A percentile compares a stretch with the other conserved stretches of the same genome.
Evolutionary conservation across 2,329 filamentous ascomycete species (phyloP).

Genomic region (Botrytis elliptica): DNA sequence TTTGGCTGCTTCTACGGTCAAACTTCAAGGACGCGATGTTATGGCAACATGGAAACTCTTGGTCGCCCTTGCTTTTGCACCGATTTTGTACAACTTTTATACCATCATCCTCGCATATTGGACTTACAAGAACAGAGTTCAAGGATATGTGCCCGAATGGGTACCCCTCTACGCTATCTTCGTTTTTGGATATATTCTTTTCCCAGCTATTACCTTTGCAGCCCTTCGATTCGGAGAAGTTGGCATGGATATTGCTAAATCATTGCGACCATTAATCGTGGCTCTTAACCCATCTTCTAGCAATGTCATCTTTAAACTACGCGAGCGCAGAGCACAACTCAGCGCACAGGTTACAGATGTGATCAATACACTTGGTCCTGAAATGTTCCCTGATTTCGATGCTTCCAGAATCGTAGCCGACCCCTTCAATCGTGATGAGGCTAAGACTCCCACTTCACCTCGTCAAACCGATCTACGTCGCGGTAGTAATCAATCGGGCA

Average conservation of each 20-base stretch:
- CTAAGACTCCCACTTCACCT: constrained; percentile 31
- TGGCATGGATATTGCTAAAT: constrained; percentile 99
- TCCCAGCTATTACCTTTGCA: constrained; percentile 86
- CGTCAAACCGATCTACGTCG: constrained; percentile 36
- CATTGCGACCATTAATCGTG: constrained; percentile 79
- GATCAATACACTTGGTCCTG: constrained; percentile 92
- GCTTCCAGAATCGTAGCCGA: constrained; percentile 67
- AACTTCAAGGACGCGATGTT: constrained; percentile 82
- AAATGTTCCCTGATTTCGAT: constrained; percentile 97
- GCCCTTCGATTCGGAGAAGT: constrained; percentile 93
- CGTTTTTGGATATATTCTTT: constrained; percentile 72
- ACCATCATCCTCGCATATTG: constrained; percentile 71
- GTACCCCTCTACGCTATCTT: constrained; percentile 78
- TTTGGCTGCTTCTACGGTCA: constrained; percentile 81
- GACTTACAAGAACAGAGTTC: constrained; percentile 77
- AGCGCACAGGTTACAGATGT: constrained; percentile 81
- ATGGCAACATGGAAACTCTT: constrained; percentile 88
- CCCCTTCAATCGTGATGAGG: constrained; percentile 41
- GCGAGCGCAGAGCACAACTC: constrained; percentile 68
- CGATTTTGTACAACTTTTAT: constrained; percentile 79
- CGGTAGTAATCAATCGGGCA: constrained; percentile 51
- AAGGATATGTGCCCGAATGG: constrained; percentile 77
- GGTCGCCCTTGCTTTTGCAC: constrained; percentile 80
- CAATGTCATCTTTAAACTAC: constrained; percentile 79
- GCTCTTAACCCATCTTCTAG: constrained; percentile 81